Percentiles rank a stretch among this genome's conserved stretches.
Evolutionary conservation across 495 filamentous ascomycete species (phyloP).

Genomic region (Podospora conica): DNA sequence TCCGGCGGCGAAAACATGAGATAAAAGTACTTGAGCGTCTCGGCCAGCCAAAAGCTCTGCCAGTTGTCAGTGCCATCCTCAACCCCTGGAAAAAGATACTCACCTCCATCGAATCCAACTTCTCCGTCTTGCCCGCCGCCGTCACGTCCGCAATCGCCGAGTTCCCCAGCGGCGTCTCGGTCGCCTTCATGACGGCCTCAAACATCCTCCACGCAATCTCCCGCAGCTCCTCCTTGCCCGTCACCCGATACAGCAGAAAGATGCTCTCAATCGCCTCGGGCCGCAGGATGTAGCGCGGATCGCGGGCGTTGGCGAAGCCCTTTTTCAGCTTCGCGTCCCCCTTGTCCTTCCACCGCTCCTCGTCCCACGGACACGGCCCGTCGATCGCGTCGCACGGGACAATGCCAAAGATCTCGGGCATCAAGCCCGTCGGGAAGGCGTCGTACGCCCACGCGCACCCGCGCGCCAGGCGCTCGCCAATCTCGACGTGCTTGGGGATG

Average conservation of each 20-base stretch:
- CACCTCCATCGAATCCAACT: conserved; percentile 41
- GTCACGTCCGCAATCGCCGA: conserved; percentile 43
- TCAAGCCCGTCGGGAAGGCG: conserved; percentile 71
- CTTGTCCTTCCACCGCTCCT: conserved; percentile 25
- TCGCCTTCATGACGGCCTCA: conserved; percentile 37
- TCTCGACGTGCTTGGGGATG: conserved; percentile 50
- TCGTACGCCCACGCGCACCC: conserved; percentile 84
- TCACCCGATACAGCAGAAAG: conserved; percentile 61
- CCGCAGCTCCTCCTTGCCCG: conserved; percentile 44
- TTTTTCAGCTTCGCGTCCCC: conserved; percentile 48
- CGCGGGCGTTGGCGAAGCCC: conserved; percentile 40
- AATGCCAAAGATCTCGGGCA: conserved; percentile 68
- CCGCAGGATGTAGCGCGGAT: conserved; percentile 58
- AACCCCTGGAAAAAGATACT: neutral
- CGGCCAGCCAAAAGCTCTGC: conserved; percentile 43
- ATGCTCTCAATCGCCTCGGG: conserved; percentile 59
- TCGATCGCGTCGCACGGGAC: conserved; percentile 52
- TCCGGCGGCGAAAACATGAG: conserved; percentile 46
- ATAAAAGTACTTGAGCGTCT: conserved; percentile 37
- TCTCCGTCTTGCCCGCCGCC: conserved; percentile 15
- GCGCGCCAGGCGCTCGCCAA: conserved; percentile 67
- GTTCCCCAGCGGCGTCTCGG: conserved; percentile 40
- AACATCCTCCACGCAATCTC: conserved; percentile 59
- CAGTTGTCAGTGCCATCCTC: neutral
- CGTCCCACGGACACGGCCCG: conserved; percentile 22